Base-by-base conservation (phyloP, 805 yeast genomes). In the Pichia heedii region DNA sequence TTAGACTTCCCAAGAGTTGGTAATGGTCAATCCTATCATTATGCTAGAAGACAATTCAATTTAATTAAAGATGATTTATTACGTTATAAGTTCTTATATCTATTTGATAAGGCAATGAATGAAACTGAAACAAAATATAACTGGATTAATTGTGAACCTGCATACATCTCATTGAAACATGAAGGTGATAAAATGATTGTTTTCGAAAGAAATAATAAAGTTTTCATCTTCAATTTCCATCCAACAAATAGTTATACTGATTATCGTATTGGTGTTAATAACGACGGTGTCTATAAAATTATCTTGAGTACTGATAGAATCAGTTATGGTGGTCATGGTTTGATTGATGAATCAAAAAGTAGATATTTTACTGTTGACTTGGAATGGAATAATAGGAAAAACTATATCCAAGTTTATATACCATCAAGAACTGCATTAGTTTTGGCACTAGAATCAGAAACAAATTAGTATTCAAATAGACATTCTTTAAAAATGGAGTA, bases 21-120 rank as follows among this genome's bases (percentile, higher is more conserved):
- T 30, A 93, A 90, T 63, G 73, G 73, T 22, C 88, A 87, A 60
- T 81, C 93, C 18, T 90, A 84, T 65, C 93, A 85, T 65, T 90
- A 93, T 57, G 96, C 97, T 2, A 77, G 97, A 58, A 77, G 98
- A 56, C 98, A 90, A 64, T 93, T 89, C 73, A 87, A 87, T 56
- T 72, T 90, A 53, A 76, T 82, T 32, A 81, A 82, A 43, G 97
- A 93, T 59, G 76, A 81, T 22, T 65, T 86, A 48, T 69, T 93
- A 54, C 74, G 96, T 49, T 90, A 90, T 67, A 77, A 79, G 58
- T 81, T 72, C 51, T 69, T 90, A 54, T 82, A 81, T 62, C 69
- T 69, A n/a, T 90, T 93, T 67, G 98, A 90, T 63, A 67, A 74
- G 37, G 88, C 84, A 13, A 79, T 93, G 86, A 95, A 87, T 63